phyloP scores from a whole-genome alignment of 352 stramenopile species.

The Aphanomyces invadans region DNA sequence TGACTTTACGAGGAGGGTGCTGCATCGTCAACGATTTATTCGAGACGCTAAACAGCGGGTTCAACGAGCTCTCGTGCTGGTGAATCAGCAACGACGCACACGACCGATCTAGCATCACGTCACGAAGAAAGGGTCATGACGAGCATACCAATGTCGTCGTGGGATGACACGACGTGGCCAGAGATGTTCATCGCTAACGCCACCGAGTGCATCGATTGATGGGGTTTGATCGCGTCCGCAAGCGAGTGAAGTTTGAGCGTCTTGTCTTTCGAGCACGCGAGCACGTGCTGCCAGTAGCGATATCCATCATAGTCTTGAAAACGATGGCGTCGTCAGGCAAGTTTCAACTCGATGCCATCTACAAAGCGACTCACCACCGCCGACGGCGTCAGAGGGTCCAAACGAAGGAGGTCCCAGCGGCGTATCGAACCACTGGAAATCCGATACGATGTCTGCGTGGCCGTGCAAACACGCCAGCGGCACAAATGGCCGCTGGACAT shows the following conservation, averaged over 20 bases:
- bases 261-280: constrained; percentile 81
- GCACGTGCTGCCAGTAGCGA: constrained; percentile 82
- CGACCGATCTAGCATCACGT: constrained; percentile 46
- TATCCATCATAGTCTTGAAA: constrained; percentile 54
- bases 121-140: not conserved
- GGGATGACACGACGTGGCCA: constrained; percentile 71
- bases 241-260: constrained; percentile 83
- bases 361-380: not conserved
- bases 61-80: constrained; percentile 47
- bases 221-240: constrained; percentile 70
- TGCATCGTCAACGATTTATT: constrained; percentile 18
- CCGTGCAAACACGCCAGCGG: constrained; percentile 79
- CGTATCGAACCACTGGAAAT: constrained; percentile 81
- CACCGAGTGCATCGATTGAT: constrained; percentile 64
- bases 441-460: constrained; percentile 71
- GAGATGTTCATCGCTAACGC: constrained; percentile 71
- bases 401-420: constrained; percentile 28
- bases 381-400: not conserved
- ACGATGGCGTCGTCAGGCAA: no score
- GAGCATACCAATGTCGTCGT: constrained; percentile 67
- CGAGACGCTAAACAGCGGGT: constrained; percentile 61
- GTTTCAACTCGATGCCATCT: not conserved
- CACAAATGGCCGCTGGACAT: constrained; percentile 76
- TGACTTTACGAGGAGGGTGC: not conserved
- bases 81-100: constrained; percentile 80